phyloP scores from a whole-genome alignment of 2,329 filamentous ascomycete species.

The Myriosclerotinia scirpicola region DNA sequence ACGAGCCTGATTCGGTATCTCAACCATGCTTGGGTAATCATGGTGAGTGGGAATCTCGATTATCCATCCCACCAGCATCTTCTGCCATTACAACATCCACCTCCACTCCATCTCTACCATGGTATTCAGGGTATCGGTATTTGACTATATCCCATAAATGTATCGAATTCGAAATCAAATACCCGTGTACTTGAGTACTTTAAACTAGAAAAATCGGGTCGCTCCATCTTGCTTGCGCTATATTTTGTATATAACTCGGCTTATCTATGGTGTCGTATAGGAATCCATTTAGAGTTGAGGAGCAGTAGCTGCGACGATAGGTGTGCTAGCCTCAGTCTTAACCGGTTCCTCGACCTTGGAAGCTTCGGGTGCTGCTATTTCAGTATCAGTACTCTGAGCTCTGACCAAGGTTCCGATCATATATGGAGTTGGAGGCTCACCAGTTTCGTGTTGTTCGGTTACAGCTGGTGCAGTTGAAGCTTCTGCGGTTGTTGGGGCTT shows the following conservation, averaged over 20 bases:
- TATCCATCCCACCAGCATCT: conserved; percentile 5
- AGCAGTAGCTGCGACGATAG: conserved; percentile 19
- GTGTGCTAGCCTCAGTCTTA: conserved; percentile 23
- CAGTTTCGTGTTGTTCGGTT: neutral
- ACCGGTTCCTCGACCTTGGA: conserved; percentile 28
- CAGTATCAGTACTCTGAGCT: conserved; percentile 22
- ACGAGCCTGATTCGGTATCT: neutral
- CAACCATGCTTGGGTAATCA: conserved; percentile 7
- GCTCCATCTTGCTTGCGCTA: conserved; percentile 3
- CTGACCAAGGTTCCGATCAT: conserved; percentile 20
- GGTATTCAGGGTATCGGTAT: conserved; percentile 25
- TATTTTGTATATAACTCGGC: conserved; percentile 1
- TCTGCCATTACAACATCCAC: conserved; percentile 34
- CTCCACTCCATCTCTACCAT: conserved; percentile 27
- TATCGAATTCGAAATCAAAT: conserved; percentile 10
- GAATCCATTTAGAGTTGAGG: conserved; percentile 19
- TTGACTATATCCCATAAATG: conserved; percentile 12
- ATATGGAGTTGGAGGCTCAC: conserved; percentile 24
- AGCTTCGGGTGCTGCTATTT: conserved; percentile 25
- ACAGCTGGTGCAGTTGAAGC: conserved; percentile 8
- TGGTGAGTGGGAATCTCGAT: neutral
- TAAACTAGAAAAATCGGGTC: neutral
- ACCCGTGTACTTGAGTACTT: neutral
- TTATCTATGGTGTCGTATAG: conserved; percentile 10
- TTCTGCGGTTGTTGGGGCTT: conserved; percentile 28